Percentiles rank a stretch among this genome's conserved stretches.
Conservation (phyloP, 2,329 filamentous ascomycete species). For the Atkinsonella hypoxylon region DNA sequence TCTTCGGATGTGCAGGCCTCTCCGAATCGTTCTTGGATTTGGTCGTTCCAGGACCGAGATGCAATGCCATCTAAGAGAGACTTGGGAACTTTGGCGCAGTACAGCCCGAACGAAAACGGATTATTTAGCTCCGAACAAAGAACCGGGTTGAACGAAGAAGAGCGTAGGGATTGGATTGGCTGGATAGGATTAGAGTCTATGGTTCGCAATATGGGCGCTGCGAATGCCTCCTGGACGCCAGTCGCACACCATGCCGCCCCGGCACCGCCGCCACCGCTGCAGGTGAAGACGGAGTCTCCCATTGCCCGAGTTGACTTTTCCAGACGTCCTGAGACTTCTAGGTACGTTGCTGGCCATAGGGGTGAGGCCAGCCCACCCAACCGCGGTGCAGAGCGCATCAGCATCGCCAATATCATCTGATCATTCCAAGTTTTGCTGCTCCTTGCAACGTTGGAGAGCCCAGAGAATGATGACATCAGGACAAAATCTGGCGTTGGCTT, state of each 20-base stretch:
- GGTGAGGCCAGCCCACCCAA: constrained; percentile 16
- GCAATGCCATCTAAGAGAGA: constrained; percentile 13
- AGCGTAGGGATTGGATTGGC: constrained; percentile 60
- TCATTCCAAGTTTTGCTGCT: background rate
- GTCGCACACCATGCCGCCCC: constrained; percentile 17
- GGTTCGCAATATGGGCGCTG: constrained; percentile 18
- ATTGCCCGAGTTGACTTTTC: constrained; percentile 16
- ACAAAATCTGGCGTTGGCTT: background rate
- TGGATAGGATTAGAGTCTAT: constrained; percentile 61
- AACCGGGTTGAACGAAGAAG: constrained; percentile 42
- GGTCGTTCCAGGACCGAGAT: constrained; percentile 51
- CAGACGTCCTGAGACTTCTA: constrained; percentile 18
- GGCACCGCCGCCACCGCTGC: constrained; percentile 18
- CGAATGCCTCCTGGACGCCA: constrained; percentile 21
- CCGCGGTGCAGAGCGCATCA: constrained; percentile 21
- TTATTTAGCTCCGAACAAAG: constrained; percentile 34
- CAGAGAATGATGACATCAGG: background rate
- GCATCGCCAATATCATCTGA: constrained; percentile 28
- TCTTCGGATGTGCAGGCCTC: constrained; percentile 77
- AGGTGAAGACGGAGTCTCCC: constrained; percentile 24
- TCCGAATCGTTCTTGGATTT: constrained; percentile 72
- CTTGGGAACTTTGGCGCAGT: constrained; percentile 8
- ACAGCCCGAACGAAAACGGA: constrained; percentile 21
- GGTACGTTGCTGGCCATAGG: constrained; percentile 18
- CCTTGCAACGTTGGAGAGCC: background rate